Evolutionary conservation across 768 basidiomycete genomes (phyloP), one percentile per base, ranked within the genome.

Genomic region (Mycena metata): DNA sequence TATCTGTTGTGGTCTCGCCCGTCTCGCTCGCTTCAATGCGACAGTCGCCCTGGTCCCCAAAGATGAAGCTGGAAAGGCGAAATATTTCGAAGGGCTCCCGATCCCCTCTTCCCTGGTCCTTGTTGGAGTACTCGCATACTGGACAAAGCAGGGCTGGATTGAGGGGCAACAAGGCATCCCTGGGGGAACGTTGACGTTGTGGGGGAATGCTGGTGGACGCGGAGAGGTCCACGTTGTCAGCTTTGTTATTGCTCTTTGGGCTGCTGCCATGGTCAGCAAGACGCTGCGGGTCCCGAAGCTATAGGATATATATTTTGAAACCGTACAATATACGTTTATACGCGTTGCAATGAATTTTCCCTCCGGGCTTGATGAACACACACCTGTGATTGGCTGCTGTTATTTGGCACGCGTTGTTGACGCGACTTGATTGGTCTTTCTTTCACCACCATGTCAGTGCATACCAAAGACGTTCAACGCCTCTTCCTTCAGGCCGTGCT

Each of bases 1-100:
- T 79, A 95, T 98, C 73, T 98, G 97, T 76, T 95, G 92, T 81
- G 98, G 98, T 41, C 89, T 99, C 59, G 98, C 98, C 21, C 92
- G 98, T 56, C 91, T 99, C 39, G 98, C 98, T 12, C 91, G 98
- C 46, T 99, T 98, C 87, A 99, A 99, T 79, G 98, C 97, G 11
- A 99, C 98, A 0, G 97, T 98, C 65, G 98, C 98, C 4, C 83
- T 95, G 47, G 86, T 98, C 26, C 97, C 97, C 2, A 96, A 96
- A 79, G 93, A 96, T 76, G 81, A 79, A 9, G 85, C 85, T 35
- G 97, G 98, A 64, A 99, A 98, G 78, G 86, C 93, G 17, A 91
- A 91, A 75, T 99, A 96, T 83, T 99, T 99, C 77, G 98, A 99
- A 81, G 98, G 98, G 7, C 88, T 99, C 23, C 98, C 98, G 26